These are phyloP conservation scores for Furcasterigmium furcatum DNA, from an alignment of 2,329 filamentous ascomycete genomes.

Conservation along the genomic window DNA sequence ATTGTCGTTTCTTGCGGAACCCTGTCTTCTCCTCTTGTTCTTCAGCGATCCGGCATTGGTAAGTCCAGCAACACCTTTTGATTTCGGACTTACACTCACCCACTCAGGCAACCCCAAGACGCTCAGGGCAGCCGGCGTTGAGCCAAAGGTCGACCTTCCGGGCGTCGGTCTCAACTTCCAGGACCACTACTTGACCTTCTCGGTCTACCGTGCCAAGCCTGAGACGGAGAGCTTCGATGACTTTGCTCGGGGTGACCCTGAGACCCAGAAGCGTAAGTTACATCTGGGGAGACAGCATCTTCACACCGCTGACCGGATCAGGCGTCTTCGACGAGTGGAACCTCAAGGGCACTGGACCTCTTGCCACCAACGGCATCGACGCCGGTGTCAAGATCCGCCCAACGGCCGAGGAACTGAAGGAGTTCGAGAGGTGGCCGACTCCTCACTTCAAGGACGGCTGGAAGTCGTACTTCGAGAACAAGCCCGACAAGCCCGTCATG, in stretches of 20 bases:
- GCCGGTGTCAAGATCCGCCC: conserved; percentile 77
- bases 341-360: conserved; percentile 71
- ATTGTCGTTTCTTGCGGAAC: conserved; percentile 73
- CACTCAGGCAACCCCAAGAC: conserved; percentile 60
- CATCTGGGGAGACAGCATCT: not conserved
- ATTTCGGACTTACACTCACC: conserved; percentile 10
- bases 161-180: conserved; percentile 77
- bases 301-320: conserved; percentile 20
- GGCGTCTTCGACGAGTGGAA: conserved; percentile 76
- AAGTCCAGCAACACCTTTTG: conserved; percentile 6
- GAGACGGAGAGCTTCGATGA: conserved; percentile 78
- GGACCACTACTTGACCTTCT: conserved; percentile 71
- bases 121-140: conserved; percentile 63
- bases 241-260: conserved; percentile 70
- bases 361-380: conserved; percentile 77
- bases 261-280: conserved; percentile 59
- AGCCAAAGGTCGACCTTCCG: conserved; percentile 67
- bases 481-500: conserved; percentile 85
- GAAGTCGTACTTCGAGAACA: conserved; percentile 81
- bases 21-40: conserved; percentile 69
- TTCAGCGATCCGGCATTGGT: conserved; percentile 71
- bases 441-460: conserved; percentile 72
- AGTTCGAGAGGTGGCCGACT: conserved; percentile 71
- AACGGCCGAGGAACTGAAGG: conserved; percentile 61
- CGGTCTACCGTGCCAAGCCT: conserved; percentile 69